These are phyloP conservation scores for Geranium incanum DNA, from an alignment of 441 rosid species.

Conservation along the genomic window DNA sequence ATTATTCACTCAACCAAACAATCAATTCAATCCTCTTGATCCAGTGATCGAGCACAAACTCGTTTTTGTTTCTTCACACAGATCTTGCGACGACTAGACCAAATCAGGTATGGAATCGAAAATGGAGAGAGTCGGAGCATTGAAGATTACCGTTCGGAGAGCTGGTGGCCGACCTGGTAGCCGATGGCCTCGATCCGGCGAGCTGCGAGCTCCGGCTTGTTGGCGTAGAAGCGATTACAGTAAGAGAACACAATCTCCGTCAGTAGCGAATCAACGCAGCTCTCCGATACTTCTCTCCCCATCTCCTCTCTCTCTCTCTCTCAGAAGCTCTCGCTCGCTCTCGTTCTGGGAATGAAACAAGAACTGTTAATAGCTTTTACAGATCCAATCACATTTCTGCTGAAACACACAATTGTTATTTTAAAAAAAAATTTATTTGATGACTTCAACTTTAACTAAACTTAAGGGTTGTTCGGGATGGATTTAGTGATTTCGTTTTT, in stretches of 20 bases:
- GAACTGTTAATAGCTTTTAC: too few relatives aligned
- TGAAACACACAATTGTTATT: too few relatives aligned
- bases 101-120: constrained; percentile 4
- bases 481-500: too few relatives aligned
- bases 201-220: constrained; percentile 84
- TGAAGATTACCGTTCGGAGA: constrained; percentile 66
- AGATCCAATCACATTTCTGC: too few relatives aligned
- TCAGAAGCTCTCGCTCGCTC: too few relatives aligned
- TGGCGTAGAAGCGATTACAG: constrained; percentile 73
- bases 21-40: too few relatives aligned
- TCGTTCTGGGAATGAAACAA: too few relatives aligned
- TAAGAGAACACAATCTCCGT: constrained; percentile 82
- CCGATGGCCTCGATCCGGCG: constrained; percentile 97
- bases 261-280: constrained; percentile 69
- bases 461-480: too few relatives aligned
- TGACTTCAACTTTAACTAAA: too few relatives aligned
- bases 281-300: constrained; percentile 92
- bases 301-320: constrained; percentile 22
- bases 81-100: constrained; percentile 9
- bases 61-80: not conserved
- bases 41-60: too few relatives aligned
- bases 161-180: constrained; percentile 97
- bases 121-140: not conserved
- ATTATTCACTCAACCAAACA: not conserved
- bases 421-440: too few relatives aligned